Evolutionary conservation across 2,329 filamentous ascomycete genomes (phyloP), one percentile per base, ranked within the genome.

Genomic region (Ophiostoma ips): DNA sequence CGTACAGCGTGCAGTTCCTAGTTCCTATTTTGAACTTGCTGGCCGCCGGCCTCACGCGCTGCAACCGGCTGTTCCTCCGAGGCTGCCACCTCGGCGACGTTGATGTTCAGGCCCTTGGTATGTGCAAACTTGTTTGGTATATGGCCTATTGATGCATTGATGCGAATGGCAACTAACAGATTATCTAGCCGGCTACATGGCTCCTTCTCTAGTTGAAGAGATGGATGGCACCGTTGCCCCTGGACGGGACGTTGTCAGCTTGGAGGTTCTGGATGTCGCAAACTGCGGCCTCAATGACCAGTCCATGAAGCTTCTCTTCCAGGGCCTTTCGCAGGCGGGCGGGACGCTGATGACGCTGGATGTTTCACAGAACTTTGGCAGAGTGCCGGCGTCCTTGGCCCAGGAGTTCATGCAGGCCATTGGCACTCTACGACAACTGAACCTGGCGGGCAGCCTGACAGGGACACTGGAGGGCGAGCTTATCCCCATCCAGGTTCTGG

Each of bases 331-430:
- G 10, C 63, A 65, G 18, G 52, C 54, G 3, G 48, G 53, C 2
- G 44, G 51, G 8, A 67, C 64, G 15, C 57, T 79, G 15, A 68
- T 75, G 55, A 60, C 63, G 5, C 64, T 79, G 10, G 69, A 77
- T 48, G 68, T 73, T 1, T 76, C 75, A 4, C 66, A 71, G 34
- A 79, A 78, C 51, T 65, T 68, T 19, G 72, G 74, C 12, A 68
- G 69, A 6, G 66, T 76, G 24, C 69, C 71, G 3, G 70, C 71
- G n/a, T 63, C 66, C n/a, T 60, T 68, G 35, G 61, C 76, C 1
- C 64, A 69, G 8, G 59, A 66, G 16, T 66, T 72, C 3, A 62
- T 76, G 7, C 61, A 63, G 13, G 66, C 69, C 30, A 63, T 75
- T 18, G 60, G 56, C 8, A 64, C 65, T n/a, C 60, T 78, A 40